phyloP scores from a whole-genome alignment of 805 yeast genomes.

The Saccharomycopsis malanga region DNA sequence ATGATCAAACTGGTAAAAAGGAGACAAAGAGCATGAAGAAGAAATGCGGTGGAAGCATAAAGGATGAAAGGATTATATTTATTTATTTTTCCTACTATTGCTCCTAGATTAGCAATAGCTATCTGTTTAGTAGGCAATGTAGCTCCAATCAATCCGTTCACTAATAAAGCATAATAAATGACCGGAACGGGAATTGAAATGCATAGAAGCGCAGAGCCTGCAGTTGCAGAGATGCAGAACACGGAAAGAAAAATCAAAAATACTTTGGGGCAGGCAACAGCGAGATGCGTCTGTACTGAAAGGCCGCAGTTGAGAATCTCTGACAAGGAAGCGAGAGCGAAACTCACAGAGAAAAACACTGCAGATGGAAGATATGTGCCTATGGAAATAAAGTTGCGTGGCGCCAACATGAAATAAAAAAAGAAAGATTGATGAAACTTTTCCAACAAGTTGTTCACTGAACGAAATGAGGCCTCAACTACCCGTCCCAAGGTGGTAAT shows the following conservation, averaged over 20 bases:
- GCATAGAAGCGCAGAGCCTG: conserved; percentile 26
- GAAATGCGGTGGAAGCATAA: conserved; percentile 15
- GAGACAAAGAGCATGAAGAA: conserved; percentile 40
- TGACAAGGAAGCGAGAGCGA: conserved; percentile 61
- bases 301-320: conserved; percentile 42
- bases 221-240: conserved; percentile 22
- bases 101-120: conserved; percentile 10
- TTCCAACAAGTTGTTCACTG: conserved; percentile 86
- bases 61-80: conserved; percentile 18
- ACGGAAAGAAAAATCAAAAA: conserved; percentile 29
- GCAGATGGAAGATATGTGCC: conserved; percentile 91
- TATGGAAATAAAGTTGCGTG: conserved; percentile 78
- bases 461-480: conserved; percentile 78
- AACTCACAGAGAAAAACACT: conserved; percentile 59
- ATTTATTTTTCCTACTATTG: background rate
- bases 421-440: conserved; percentile 96
- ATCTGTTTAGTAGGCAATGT: conserved; percentile 19
- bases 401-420: conserved; percentile 77
- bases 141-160: conserved; percentile 59
- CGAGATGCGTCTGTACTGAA: conserved; percentile 23
- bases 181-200: conserved; percentile 35
- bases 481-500: conserved; percentile 89
- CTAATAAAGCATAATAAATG: conserved; percentile 55
- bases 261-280: conserved; percentile 27
- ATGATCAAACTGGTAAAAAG: conserved; percentile 61